phyloP scores from a whole-genome alignment of 2,329 filamentous ascomycete species.

The Sporothrix inflata region DNA sequence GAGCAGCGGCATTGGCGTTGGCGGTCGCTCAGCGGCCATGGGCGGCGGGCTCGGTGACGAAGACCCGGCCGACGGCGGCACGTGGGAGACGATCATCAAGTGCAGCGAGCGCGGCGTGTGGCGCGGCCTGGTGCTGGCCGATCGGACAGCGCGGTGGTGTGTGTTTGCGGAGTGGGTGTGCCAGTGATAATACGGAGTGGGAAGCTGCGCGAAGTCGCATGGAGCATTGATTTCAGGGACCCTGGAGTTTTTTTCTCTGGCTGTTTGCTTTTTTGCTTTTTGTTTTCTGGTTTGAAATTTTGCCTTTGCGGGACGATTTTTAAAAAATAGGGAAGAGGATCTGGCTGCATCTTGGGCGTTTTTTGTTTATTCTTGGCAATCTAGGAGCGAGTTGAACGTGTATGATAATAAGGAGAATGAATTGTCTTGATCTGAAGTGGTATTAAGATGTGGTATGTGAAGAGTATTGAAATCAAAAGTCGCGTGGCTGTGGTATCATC shows the following conservation, averaged over 20 bases:
- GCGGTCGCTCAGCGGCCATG: slow-evolving; percentile 40
- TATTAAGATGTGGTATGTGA: background rate
- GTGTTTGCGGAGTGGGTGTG: slow-evolving; percentile 90
- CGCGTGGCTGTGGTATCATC: background rate
- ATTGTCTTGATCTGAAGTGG: slow-evolving; percentile 13
- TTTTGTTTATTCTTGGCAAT: background rate
- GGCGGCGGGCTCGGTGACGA: slow-evolving; percentile 49
- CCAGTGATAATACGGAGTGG: slow-evolving; percentile 32
- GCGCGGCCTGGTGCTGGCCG: slow-evolving; percentile 80
- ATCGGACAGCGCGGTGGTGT: slow-evolving; percentile 83
- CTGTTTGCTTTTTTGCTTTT: background rate
- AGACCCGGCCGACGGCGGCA: slow-evolving; percentile 68
- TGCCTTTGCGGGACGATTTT: background rate
- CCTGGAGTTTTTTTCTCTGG: background rate
- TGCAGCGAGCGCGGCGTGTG: slow-evolving; percentile 80
- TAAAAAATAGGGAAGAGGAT: background rate
- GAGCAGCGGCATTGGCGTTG: slow-evolving; percentile 49
- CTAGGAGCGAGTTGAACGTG: background rate
- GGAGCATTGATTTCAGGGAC: background rate
- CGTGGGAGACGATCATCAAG: slow-evolving; percentile 91
- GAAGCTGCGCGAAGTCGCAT: background rate
- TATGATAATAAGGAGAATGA: slow-evolving; percentile 3
- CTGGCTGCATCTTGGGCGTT: slow-evolving; percentile 28
- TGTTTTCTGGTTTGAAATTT: background rate
- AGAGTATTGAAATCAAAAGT: background rate